Evolutionary conservation across 2,329 filamentous ascomycete species (phyloP).

Genomic region (Epichloe brachyelytri): DNA sequence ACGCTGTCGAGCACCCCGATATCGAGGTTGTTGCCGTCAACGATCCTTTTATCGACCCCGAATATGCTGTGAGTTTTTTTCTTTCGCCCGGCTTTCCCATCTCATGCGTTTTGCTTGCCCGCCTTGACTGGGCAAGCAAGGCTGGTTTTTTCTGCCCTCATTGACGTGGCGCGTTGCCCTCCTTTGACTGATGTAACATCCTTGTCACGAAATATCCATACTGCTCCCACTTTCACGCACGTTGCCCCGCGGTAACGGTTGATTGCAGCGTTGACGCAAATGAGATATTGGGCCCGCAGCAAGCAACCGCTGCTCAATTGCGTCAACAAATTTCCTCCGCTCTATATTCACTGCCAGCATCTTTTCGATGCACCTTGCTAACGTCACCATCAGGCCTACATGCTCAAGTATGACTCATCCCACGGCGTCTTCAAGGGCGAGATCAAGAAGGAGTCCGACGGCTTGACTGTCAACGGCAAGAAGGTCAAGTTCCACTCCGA

Average conservation of each 20-base stretch:
- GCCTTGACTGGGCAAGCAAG: neutral
- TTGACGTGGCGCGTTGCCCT: constrained; percentile 5
- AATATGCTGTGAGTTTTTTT: constrained; percentile 75
- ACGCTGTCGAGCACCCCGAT: constrained; percentile 79
- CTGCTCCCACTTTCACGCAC: neutral
- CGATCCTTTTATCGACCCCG: constrained; percentile 96
- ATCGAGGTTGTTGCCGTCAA: constrained; percentile 95
- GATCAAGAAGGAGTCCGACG: constrained; percentile 55
- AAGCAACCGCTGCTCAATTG: neutral
- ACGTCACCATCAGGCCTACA: constrained; percentile 62
- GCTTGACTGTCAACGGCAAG: constrained; percentile 88
- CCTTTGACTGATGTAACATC: constrained; percentile 2
- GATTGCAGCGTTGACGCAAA: neutral
- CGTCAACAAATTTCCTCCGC: neutral
- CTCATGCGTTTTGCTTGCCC: neutral
- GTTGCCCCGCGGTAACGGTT: neutral
- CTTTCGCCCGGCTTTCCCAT: neutral
- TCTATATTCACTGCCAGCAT: neutral
- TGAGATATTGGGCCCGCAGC: no score
- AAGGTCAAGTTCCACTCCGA: constrained; percentile 88
- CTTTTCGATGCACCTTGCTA: neutral
- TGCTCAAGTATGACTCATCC: constrained; percentile 98
- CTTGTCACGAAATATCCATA: neutral
- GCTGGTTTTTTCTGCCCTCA: constrained; percentile 4
- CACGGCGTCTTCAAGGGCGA: constrained; percentile 95